Evolutionary conservation across 768 basidiomycete species (phyloP).

Genomic region (Boletus insuetus): DNA sequence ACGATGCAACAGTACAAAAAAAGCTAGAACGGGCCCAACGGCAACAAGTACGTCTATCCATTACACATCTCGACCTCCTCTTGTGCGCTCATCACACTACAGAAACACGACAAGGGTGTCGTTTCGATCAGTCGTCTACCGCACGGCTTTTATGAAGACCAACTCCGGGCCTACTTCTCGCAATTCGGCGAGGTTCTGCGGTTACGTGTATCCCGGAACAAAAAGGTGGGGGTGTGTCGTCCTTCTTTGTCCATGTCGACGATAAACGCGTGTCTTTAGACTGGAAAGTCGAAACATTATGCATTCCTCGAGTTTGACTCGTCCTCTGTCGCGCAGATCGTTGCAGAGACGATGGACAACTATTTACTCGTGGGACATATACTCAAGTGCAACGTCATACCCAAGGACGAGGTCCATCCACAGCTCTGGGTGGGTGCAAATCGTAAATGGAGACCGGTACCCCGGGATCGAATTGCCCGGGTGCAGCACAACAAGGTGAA

Average conservation of each 20-base stretch:
- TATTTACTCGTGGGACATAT: slow-evolving; percentile 95
- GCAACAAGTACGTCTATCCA: slow-evolving; percentile 54
- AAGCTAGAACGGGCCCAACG: slow-evolving; percentile 59
- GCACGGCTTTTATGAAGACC: slow-evolving; percentile 96
- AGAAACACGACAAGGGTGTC: slow-evolving; percentile 74
- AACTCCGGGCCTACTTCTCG: slow-evolving; percentile 88
- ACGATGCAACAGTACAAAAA: slow-evolving; percentile 74
- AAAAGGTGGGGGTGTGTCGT: slow-evolving; percentile 56
- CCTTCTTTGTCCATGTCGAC: not conserved
- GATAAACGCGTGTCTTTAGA: slow-evolving; percentile 45
- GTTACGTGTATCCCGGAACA: slow-evolving; percentile 87
- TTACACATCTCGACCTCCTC: not conserved
- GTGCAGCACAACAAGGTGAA: slow-evolving; percentile 80
- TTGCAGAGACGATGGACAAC: slow-evolving; percentile 98
- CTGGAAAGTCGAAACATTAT: slow-evolving; percentile 95
- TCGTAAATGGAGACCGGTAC: slow-evolving; percentile 81
- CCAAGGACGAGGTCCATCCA: slow-evolving; percentile 87
- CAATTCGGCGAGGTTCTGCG: slow-evolving; percentile 93
- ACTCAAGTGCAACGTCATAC: slow-evolving; percentile 85
- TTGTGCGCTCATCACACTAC: not conserved
- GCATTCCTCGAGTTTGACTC: slow-evolving; percentile 95
- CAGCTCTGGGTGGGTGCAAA: slow-evolving; percentile 98
- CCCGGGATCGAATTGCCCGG: slow-evolving; percentile 66
- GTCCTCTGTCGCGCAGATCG: slow-evolving; percentile 86
- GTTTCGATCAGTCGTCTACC: slow-evolving; percentile 89